Base-by-base conservation (phyloP, 257 asterid genomes). In the Petunia axillaris region DNA sequence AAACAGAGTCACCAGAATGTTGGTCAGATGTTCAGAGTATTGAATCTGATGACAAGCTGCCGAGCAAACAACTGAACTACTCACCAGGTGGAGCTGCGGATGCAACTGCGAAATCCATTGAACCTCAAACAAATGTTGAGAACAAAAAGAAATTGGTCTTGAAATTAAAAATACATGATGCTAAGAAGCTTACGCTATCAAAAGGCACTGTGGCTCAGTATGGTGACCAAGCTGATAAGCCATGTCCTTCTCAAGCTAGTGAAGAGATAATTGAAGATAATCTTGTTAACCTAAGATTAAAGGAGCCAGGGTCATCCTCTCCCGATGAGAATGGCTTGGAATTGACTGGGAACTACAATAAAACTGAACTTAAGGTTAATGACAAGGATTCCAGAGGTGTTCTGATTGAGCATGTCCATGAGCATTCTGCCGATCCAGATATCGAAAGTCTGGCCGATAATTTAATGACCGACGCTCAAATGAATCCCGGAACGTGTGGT, bases 111-210 rank as follows among this genome's bases (percentile, higher is more conserved):
- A 64, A 74, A 65, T 81, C 80, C 79, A 83, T 85, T 52, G 87
- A 88, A 67, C 81, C 87, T 77, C 84, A 70, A 80, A 68, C 59
- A 68, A 88, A 77, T 79, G 83, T 74, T 63, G 95, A 85, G 80
- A 91, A 86, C 84, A 91, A 85, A 88, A 92, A 87, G 87, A 89
- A 86, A 80, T 84, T 95, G 90, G 90, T 93, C 70, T 15, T 95
- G 79, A 93, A 85, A 86, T 81, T 95, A 81, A 88, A 97, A 62
- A 80, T 95, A 67, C 82, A 87, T 67, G 88, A 85, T 75, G 81
- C 87, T 48, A 83, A 81, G 35, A 79, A 85, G 53, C 83, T 89
- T 76, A 66, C 81, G 74, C 75, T 55, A 60, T 84, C 91, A 1
- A 92, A 89, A 85, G 85, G 53, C 83, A 74, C 67, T 39, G 81